Conservation (phyloP, 768 basidiomycete species). For the Tubosaeta sp. region DNA sequence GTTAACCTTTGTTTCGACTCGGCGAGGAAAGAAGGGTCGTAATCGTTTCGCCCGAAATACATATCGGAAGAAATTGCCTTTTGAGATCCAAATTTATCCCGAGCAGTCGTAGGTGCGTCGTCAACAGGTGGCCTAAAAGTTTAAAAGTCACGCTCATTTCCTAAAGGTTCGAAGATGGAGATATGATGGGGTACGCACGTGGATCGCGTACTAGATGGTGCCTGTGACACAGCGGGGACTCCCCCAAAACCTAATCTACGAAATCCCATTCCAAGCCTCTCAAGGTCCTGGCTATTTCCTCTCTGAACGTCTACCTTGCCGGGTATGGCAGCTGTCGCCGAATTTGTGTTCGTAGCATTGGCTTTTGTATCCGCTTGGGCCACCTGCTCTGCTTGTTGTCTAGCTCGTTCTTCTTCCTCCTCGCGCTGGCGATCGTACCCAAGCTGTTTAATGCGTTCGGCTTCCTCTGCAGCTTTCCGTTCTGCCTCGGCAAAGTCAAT, state of each 20-base stretch:
- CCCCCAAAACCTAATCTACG: constrained; percentile 81
- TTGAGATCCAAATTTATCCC: constrained; percentile 87
- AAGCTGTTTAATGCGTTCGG: constrained; percentile 85
- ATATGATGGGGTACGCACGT: constrained; percentile 27
- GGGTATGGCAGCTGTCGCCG: constrained; percentile 22
- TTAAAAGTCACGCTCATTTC: constrained; percentile 6
- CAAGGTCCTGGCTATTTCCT: constrained; percentile 47
- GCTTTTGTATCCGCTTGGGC: constrained; percentile 26
- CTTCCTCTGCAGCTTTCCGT: constrained; percentile 84
- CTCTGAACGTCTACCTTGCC: constrained; percentile 32
- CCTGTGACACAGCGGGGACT: constrained; percentile 59
- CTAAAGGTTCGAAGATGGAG: not conserved
- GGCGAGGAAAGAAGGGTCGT: constrained; percentile 64
- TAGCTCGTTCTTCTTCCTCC: constrained; percentile 74
- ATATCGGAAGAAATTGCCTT: constrained; percentile 98
- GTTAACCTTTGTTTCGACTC: constrained; percentile 83
- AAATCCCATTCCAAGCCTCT: constrained; percentile 65
- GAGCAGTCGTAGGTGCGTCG: constrained; percentile 72
- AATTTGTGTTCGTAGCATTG: constrained; percentile 23
- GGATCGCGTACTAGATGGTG: constrained; percentile 45
- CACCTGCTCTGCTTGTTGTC: constrained; percentile 55
- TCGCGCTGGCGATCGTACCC: constrained; percentile 88
- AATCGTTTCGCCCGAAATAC: constrained; percentile 89
- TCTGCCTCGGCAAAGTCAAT: constrained; percentile 96
- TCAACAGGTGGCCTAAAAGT: constrained; percentile 34